These are phyloP conservation scores for Tulasnella sp. DNA, from an alignment of 768 basidiomycete species.

Conservation along the genomic window DNA sequence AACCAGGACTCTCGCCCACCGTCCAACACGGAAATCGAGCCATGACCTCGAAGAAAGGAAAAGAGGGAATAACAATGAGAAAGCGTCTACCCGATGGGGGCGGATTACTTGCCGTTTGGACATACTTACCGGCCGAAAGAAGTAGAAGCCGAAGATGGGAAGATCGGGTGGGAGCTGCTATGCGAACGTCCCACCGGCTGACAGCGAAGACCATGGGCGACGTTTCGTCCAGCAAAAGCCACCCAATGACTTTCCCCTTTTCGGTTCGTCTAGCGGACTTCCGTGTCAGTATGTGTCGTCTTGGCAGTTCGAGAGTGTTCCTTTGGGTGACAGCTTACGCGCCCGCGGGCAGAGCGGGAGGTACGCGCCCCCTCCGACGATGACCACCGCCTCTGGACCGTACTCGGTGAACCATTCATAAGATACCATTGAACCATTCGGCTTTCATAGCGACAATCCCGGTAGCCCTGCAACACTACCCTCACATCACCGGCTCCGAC, in stretches of 20 bases:
- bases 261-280: neutral
- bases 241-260: neutral
- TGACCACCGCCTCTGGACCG: neutral
- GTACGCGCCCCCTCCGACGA: neutral
- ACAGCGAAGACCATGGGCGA: neutral
- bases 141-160: slow-evolving; percentile 4
- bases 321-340: neutral
- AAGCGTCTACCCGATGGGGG: neutral
- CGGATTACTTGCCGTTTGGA: neutral
- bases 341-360: neutral
- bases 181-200: neutral
- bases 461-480: neutral
- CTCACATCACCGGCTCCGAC: neutral
- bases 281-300: neutral
- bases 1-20: neutral
- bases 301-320: neutral
- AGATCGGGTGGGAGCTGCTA: slow-evolving; percentile 1
- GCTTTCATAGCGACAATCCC: neutral
- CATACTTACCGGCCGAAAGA: neutral
- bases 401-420: neutral
- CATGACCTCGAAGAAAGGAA: neutral
- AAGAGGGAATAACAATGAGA: neutral
- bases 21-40: neutral
- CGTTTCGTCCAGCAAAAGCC: neutral
- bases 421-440: neutral